These are phyloP conservation scores for Candida boleticola DNA, from an alignment of 805 yeast species.

Conservation along the genomic window DNA sequence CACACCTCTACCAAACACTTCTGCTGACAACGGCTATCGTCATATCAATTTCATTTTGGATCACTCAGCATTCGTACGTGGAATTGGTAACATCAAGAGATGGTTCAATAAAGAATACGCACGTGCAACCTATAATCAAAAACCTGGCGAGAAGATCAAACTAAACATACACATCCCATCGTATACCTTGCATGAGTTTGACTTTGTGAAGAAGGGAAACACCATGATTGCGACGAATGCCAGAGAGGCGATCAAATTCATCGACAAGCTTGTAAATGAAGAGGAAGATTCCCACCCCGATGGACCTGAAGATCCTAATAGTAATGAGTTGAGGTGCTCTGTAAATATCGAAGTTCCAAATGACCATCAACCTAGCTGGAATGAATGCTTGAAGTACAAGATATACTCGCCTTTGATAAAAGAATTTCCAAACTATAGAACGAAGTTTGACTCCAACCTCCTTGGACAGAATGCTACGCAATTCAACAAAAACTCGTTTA, in stretches of 20 bases:
- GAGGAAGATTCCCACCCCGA: slow-evolving; percentile 12
- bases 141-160: slow-evolving; percentile 16
- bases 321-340: slow-evolving; percentile 14
- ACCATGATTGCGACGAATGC: slow-evolving; percentile 63
- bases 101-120: slow-evolving; percentile 51
- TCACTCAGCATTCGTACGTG: slow-evolving; percentile 66
- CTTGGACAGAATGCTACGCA: slow-evolving; percentile 15
- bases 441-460: slow-evolving; percentile 30
- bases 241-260: slow-evolving; percentile 59
- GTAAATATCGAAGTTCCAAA: slow-evolving; percentile 38
- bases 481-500: slow-evolving; percentile 4
- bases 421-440: slow-evolving; percentile 49
- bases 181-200: slow-evolving; percentile 58
- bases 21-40: slow-evolving; percentile 8
- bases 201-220: slow-evolving; percentile 52
- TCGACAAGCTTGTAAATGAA: slow-evolving; percentile 44
- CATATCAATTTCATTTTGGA: slow-evolving; percentile 52
- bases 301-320: slow-evolving; percentile 11
- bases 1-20: background rate
- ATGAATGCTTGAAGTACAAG: slow-evolving; percentile 44
- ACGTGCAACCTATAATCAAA: slow-evolving; percentile 18
- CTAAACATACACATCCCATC: slow-evolving; percentile 51
- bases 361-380: slow-evolving; percentile 52
- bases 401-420: slow-evolving; percentile 43
- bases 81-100: slow-evolving; percentile 62